Percentiles rank a stretch among this genome's conserved stretches.
Evolutionary conservation across 352 stramenopile species (phyloP).

Genomic region (Phytophthora pluvialis): DNA sequence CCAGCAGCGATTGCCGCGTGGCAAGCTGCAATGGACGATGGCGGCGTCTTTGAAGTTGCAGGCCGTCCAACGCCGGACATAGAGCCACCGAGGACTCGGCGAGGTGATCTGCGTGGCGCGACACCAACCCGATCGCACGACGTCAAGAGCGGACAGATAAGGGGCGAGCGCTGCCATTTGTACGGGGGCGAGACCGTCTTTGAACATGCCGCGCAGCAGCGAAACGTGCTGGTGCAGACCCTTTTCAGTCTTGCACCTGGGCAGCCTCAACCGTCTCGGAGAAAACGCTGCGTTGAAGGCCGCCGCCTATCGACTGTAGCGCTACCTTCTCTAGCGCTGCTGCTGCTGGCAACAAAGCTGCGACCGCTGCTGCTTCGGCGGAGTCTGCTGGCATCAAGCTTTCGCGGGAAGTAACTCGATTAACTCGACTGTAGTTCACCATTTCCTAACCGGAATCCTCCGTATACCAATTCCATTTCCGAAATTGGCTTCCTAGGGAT

Average conservation of each 20-base stretch:
- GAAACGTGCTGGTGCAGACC: conserved; percentile 22
- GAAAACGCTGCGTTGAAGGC: conserved; percentile 10
- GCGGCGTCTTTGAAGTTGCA: conserved; percentile 22
- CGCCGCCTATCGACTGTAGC: conserved; percentile 2
- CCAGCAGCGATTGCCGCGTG: conserved; percentile 6
- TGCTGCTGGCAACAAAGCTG: background rate
- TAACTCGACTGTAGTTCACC: background rate
- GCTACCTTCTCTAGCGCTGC: background rate
- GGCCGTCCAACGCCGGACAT: conserved; percentile 9
- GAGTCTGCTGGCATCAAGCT: conserved; percentile 14
- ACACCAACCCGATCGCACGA: conserved; percentile 15
- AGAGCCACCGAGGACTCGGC: conserved; percentile 4
- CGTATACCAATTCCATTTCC: background rate
- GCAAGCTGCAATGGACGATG: conserved; percentile 4
- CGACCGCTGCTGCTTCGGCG: background rate
- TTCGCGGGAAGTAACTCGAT: conserved; percentile 16
- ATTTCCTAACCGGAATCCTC: conserved; percentile 1
- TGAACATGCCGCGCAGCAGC: conserved; percentile 17
- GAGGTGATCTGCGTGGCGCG: conserved; percentile 9
- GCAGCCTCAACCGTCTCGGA: conserved; percentile 8
- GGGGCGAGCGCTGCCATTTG: conserved; percentile 14
- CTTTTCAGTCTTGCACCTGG: conserved; percentile 18
- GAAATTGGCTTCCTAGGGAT: background rate
- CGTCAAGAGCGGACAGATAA: conserved; percentile 22
- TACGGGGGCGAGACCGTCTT: conserved; percentile 4